These are phyloP conservation scores for Parastagonospora avenae DNA, from an alignment of 2,329 filamentous ascomycete species.

Conservation along the genomic window DNA sequence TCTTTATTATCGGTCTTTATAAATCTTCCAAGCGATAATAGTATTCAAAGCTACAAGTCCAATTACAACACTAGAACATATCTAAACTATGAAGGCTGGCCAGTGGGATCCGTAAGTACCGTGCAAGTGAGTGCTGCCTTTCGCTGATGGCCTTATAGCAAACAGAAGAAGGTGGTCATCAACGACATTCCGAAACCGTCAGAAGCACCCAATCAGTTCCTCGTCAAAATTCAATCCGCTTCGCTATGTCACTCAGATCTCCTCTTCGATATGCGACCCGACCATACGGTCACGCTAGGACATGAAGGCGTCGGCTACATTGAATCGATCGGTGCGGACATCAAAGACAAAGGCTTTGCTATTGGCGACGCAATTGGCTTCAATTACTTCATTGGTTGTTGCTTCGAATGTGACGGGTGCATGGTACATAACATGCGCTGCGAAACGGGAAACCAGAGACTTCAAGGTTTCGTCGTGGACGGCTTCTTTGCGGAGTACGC, in stretches of 20 bases:
- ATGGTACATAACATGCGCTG: conserved; percentile 51
- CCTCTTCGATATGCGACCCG: conserved; percentile 29
- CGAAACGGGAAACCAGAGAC: conserved; percentile 45
- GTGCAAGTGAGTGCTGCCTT: not conserved
- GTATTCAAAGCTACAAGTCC: not conserved
- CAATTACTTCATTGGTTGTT: conserved; percentile 53
- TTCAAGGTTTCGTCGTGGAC: conserved; percentile 51
- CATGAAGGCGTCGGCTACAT: conserved; percentile 56
- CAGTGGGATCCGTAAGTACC: conserved; percentile 36
- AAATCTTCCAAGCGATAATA: not conserved
- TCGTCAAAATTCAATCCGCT: conserved; percentile 38
- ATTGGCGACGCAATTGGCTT: conserved; percentile 54
- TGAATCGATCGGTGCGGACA: conserved; percentile 41
- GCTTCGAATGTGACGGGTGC: conserved; percentile 56
- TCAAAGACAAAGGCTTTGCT: conserved; percentile 48
- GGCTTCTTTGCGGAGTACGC: conserved; percentile 58
- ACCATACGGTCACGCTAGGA: conserved; percentile 45
- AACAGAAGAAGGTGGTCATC: conserved; percentile 35
- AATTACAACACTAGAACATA: not conserved
- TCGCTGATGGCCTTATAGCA: conserved; percentile 8
- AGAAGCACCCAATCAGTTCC: conserved; percentile 30
- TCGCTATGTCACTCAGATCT: conserved; percentile 41
- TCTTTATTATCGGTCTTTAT: not conserved
- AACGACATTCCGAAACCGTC: conserved; percentile 34
- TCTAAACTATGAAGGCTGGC: conserved; percentile 33